Percentiles rank a stretch among this genome's conserved stretches.
Evolutionary conservation across 176 grass and related monocot genomes (phyloP).

Genomic region (Oryza meyeriana): DNA sequence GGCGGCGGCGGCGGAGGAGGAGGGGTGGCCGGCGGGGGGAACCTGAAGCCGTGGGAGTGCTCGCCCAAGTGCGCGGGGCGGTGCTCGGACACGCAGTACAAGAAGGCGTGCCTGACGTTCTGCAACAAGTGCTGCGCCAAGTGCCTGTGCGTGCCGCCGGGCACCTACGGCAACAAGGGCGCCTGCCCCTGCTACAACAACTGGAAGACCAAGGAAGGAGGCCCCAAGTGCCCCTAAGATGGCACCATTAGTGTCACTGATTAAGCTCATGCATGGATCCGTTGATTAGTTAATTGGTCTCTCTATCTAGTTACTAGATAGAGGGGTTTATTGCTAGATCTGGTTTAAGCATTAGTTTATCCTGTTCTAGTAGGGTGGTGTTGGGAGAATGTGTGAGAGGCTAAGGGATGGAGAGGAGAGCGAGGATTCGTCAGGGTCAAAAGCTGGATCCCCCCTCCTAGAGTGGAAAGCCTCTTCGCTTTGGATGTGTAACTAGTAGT

Average conservation of each 20-base stretch:
- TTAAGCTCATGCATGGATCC: not conserved
- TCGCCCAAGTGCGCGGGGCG: constrained; percentile 27
- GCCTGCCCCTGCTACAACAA: constrained; percentile 67
- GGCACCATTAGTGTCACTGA: not conserved
- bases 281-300: not conserved
- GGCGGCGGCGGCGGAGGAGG: not conserved
- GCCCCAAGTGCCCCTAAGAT: constrained; percentile 44
- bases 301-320: no score
- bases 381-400: not conserved
- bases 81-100: constrained; percentile 47
- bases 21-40: not conserved
- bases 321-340: not conserved
- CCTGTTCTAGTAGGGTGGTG: not conserved
- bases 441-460: not conserved
- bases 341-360: not conserved
- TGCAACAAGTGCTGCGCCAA: constrained; percentile 62
- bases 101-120: constrained; percentile 57
- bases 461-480: no score
- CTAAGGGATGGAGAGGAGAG: not conserved
- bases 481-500: not conserved
- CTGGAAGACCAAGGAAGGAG: constrained; percentile 62
- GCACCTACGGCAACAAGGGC: constrained; percentile 59
- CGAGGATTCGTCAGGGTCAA: not conserved
- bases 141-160: constrained; percentile 63
- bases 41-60: constrained; percentile 50